Percentiles rank a stretch among this genome's conserved stretches.
Evolutionary conservation across 495 filamentous ascomycete species (phyloP).

Genomic region (Jackrogersella multiformis): DNA sequence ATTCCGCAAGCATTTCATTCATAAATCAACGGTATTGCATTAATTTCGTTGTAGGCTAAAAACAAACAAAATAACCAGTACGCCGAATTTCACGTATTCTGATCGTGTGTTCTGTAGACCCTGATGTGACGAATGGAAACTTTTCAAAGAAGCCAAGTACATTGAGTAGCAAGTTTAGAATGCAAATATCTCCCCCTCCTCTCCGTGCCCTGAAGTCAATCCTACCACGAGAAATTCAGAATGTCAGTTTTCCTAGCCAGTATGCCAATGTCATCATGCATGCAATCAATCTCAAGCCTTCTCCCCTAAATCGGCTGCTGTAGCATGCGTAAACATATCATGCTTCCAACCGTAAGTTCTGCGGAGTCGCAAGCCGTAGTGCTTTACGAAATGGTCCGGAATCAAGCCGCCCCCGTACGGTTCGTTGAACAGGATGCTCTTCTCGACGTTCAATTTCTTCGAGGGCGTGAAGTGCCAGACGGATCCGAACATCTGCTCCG

Average conservation of each 20-base stretch:
- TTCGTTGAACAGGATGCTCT: conserved; percentile 62
- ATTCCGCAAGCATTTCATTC: neutral
- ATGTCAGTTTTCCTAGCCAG: neutral
- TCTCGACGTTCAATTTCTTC: conserved; percentile 36
- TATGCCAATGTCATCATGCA: neutral
- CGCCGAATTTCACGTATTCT: neutral
- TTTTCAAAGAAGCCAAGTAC: neutral
- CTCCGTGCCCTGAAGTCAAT: conserved; percentile 1
- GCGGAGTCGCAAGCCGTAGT: conserved; percentile 8
- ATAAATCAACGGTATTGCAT: neutral
- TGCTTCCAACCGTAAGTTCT: neutral
- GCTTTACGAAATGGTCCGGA: neutral
- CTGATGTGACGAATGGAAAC: neutral
- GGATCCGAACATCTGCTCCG: conserved; percentile 62
- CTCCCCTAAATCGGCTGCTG: neutral
- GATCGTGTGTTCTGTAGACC: neutral
- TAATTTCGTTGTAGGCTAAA: neutral
- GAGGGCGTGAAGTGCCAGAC: conserved; percentile 62
- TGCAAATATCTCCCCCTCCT: neutral
- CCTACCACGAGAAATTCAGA: neutral
- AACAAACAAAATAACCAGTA: neutral
- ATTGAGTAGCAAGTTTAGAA: neutral
- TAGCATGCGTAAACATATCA: neutral
- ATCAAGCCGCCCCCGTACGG: conserved; percentile 47
- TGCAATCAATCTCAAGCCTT: neutral